Base-by-base conservation (phyloP, 352 stramenopile species). In the Pythium brachiatum region DNA sequence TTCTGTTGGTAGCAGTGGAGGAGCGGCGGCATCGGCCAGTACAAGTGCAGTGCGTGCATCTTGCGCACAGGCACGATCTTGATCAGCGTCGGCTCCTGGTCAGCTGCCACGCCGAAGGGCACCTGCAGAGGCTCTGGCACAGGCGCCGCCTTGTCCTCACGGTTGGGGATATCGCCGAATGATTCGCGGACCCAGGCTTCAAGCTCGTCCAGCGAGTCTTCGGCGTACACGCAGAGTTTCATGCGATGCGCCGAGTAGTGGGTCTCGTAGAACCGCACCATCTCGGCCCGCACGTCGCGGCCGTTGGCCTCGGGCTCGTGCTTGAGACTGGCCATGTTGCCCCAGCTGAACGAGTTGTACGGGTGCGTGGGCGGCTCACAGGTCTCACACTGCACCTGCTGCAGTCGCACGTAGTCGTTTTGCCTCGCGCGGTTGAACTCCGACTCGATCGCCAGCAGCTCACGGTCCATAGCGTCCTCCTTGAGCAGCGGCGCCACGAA, bases 401-500 rank as follows among this genome's bases (percentile, higher is more conserved):
- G 70, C 43, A 79, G 56, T 2, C 71, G 69, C 55, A 75, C 69
- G 48, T 68, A 75, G 48, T 82, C 74, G 59, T 79, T 72, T 41
- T 79, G 72, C 3, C 39, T 64, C 29, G 69, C 69, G 7, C 63
- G 60, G 15, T 78, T 70, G 68, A 86, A 91, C 56, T 94, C 85
- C 16, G 72, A 81, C 44, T 93, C 79, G 43, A 94, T 76, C 6
- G 75, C 74, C 20, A 70, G 53, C 39, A 92, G 54, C 66, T 94
- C 85, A n/a, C 83, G 72, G 7, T 74, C 72, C 63, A 79, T 84
- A 16, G 71, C 67, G 16, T 88, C 73, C 18, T 53, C 36, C 29
- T 70, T 57, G 48, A 94, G 74, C 21, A 92, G 66, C 26, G 89
- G 89, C 6, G 66, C 64, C 31, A 96, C 81, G 71, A 97, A 97